Percentiles rank a stretch among this genome's conserved stretches.
These are phyloP conservation scores for Puccinia coronata DNA, from an alignment of 1,284 basidiomycete genomes.

Conservation along the genomic window DNA sequence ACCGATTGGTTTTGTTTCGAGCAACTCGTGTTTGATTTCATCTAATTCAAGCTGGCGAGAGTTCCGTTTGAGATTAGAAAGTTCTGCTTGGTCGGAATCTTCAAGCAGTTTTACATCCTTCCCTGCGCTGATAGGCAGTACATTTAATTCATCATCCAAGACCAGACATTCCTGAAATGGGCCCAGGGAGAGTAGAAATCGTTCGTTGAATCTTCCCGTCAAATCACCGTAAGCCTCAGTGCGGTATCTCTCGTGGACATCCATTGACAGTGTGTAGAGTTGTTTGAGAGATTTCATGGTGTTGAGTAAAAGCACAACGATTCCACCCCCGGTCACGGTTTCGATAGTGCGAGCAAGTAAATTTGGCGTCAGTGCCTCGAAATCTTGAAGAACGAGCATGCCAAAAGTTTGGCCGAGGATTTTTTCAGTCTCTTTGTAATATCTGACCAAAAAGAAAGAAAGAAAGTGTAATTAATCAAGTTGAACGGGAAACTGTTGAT, in stretches of 20 bases:
- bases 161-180: constrained; percentile 87
- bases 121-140: constrained; percentile 91
- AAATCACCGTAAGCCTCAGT: constrained; percentile 72
- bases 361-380: constrained; percentile 98
- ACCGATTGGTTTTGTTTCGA: constrained; percentile 82
- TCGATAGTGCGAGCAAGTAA: constrained; percentile 94
- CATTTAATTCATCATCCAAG: constrained; percentile 96
- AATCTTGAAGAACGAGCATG: constrained; percentile 96
- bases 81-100: constrained; percentile 30
- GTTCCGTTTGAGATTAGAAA: constrained; percentile 63
- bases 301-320: constrained; percentile 87
- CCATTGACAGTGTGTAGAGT: constrained; percentile 96
- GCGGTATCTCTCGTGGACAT: constrained; percentile 89
- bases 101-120: constrained; percentile 82
- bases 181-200: constrained; percentile 91
- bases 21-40: constrained; percentile 76
- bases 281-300: constrained; percentile 93
- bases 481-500: neutral
- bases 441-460: constrained; percentile 60
- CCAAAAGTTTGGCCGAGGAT: constrained; percentile 97
- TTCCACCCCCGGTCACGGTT: constrained; percentile 94
- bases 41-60: constrained; percentile 67
- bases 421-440: constrained; percentile 93
- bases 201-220: constrained; percentile 94
- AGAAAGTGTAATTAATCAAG: neutral